Evolutionary conservation across 257 asterid genomes (phyloP), one percentile per base, ranked within the genome.

Genomic region (Salvia splendens): DNA sequence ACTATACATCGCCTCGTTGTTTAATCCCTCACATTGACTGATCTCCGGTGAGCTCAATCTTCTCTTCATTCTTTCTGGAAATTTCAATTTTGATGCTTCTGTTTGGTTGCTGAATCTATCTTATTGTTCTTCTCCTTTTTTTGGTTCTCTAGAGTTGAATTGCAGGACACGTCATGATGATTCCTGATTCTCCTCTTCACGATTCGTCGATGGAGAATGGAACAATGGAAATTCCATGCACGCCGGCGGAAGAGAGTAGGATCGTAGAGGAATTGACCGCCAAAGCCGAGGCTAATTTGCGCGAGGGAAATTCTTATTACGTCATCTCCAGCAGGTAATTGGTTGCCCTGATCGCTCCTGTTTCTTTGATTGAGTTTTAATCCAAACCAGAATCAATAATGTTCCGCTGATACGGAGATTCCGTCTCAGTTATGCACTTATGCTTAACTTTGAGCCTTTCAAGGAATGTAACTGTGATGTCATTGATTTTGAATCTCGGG

Each of bases 201-300:
- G 91, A 80, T 82, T 24, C 30, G 30, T 24, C 30, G 30, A 24
- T 24, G 93, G 95, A 85, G 78, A 88, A 88, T 55, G 97, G 95
- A 79, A 84, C 95, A 49, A 84, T 88, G 70, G 88, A 82, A 67
- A 80, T 90, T 71, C 95, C 96, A 16, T 85, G 88, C 87, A 83
- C 83, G 68, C 95, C 99, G 11, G 96, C 87, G 72, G 89, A 88
- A 65, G 99, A 94, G 81, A 77, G 72, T 51, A 81, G 87, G 78
- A 84, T 87, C 60, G 76, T 94, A 70, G 77, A 68, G 59, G 96
- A 91, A 45, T 78, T 94, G 80, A 76, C 72, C 17, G 67, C 63
- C 43, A 80, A 83, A 72, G 95, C 97, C 1, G 99, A 91, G 75
- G 65, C 95, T 68, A 83, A 81, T 85, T 83, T 86, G 79, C 80